These are phyloP conservation scores for Yarrowia porcina DNA, from an alignment of 805 yeast species.

Conservation along the genomic window DNA sequence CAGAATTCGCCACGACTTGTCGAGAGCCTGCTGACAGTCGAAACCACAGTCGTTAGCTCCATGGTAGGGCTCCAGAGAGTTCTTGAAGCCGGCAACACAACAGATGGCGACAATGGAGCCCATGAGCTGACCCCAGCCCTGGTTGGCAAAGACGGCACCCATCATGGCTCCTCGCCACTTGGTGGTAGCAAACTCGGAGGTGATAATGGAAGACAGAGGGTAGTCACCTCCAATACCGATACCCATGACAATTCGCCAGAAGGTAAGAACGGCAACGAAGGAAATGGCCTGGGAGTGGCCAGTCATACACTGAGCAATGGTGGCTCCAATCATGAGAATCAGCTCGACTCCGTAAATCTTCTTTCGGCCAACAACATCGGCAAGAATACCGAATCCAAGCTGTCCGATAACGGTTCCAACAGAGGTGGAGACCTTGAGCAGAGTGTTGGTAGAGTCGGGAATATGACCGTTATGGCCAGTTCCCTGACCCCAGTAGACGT, in stretches of 20 bases:
- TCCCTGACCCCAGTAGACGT: slow-evolving; percentile 66
- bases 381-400: slow-evolving; percentile 75
- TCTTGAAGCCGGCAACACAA: slow-evolving; percentile 73
- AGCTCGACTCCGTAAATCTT: slow-evolving; percentile 82
- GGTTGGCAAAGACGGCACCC: slow-evolving; percentile 96
- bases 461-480: slow-evolving; percentile 41
- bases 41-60: slow-evolving; percentile 59
- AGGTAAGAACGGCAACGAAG: slow-evolving; percentile 69
- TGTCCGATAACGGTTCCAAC: slow-evolving; percentile 95
- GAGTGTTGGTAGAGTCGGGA: slow-evolving; percentile 70
- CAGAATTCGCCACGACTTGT: slow-evolving; percentile 91
- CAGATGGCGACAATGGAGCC: slow-evolving; percentile 83
- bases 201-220: slow-evolving; percentile 88
- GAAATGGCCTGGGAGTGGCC: slow-evolving; percentile 70
- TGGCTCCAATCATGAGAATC: slow-evolving; percentile 77
- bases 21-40: slow-evolving; percentile 72
- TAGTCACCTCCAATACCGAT: slow-evolving; percentile 98
- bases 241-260: slow-evolving; percentile 86
- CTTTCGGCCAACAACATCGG: slow-evolving; percentile 82
- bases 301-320: slow-evolving; percentile 69
- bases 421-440: slow-evolving; percentile 83
- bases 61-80: slow-evolving; percentile 52
- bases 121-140: slow-evolving; percentile 91
- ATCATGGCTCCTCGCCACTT: slow-evolving; percentile 98
- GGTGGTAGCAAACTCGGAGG: slow-evolving; percentile 89